phyloP scores from a whole-genome alignment of 2,329 filamentous ascomycete genomes.

The Sclerotinia borealis region DNA sequence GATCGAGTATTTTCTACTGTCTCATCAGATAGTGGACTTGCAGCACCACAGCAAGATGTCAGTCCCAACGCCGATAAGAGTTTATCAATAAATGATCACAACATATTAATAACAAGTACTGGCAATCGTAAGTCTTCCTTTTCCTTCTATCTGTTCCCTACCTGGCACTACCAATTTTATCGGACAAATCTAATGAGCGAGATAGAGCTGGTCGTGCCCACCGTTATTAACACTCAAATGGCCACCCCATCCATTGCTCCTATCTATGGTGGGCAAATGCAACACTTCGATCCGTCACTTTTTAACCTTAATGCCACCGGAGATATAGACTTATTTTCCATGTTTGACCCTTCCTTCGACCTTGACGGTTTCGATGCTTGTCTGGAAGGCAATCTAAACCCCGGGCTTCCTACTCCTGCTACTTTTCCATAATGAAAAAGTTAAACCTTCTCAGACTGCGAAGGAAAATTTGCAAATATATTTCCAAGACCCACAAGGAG shows the following conservation, averaged over 20 bases:
- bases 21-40: neutral
- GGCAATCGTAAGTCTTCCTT: neutral
- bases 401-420: conserved; percentile 13
- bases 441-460: neutral
- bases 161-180: neutral
- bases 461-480: neutral
- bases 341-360: conserved; percentile 26
- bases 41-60: neutral
- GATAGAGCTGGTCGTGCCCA: neutral
- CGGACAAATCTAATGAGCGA: neutral
- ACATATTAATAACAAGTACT: neutral
- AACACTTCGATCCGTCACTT: conserved; percentile 19
- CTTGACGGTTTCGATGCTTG: conserved; percentile 24
- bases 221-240: neutral
- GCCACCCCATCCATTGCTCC: neutral
- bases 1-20: conserved; percentile 22
- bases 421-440: neutral
- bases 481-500: neutral
- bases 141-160: neutral
- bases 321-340: conserved; percentile 23
- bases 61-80: neutral
- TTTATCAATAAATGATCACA: neutral
- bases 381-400: conserved; percentile 23
- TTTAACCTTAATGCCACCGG: conserved; percentile 16
- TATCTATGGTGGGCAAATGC: neutral